Evolutionary conservation across 169 alveolate genomes (phyloP), one percentile per base, ranked within the genome.

Genomic region (Eimeria brunetti): DNA sequence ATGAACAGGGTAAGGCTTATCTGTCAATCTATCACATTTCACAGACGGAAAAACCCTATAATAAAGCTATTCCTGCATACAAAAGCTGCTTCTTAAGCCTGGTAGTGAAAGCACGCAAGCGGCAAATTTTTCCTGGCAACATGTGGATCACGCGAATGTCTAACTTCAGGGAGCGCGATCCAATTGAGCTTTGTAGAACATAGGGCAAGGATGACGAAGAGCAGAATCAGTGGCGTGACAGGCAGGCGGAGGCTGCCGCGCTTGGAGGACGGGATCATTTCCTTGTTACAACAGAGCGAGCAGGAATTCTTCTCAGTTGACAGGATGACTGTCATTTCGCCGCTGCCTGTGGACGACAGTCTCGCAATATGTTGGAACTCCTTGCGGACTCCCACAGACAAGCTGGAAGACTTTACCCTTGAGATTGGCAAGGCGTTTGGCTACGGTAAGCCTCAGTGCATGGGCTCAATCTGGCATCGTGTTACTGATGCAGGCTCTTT

Each of bases 311-410:
- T 60, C 22, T 33, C 76, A 33, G 88, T 46, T 36, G 93, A 83
- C 67, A 12, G 56, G 41, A 51, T 92, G 62, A 76, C 81, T 38
- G 93, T 81, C 49, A 27, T 27, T 24, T 67, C 93, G 12, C 80
- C 93, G 27, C n/a, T 49, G 56, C 80, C 69, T n/a, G 81, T 53
- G 18, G 88, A 64, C 38, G 81, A 56, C 44, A 67, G 12, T 16
- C 27, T 58, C 30, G 18, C 76, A 2, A 38, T 92, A 49, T 92
- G 96, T 51, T 92, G 96, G 96, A 92, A 92, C 56, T 80, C 93
- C n/a, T 33, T 41, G 67, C 49, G 78, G 53, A 30, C 46, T 9
- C 81, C 93, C 36, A 67, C 92, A 14, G 53, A 75, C 71, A 18
- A 38, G 49, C 44, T 92, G 76, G 49, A 73, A 56, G 96, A 92